These are phyloP conservation scores for Erodium chrysanthum DNA, from an alignment of 441 rosid genomes.

Conservation along the genomic window DNA sequence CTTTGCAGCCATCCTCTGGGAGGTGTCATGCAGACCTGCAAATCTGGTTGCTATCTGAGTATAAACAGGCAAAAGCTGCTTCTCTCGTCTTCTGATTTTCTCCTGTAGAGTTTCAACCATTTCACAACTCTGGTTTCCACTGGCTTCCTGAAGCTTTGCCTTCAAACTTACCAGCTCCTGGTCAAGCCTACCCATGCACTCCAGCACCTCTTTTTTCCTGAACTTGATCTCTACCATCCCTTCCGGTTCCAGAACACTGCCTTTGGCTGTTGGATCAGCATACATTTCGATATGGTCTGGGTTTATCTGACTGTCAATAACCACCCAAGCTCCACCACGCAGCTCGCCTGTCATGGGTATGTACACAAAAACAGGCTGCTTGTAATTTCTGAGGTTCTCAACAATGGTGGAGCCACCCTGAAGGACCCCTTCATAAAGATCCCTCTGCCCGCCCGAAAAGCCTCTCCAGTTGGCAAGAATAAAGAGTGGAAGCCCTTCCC, in stretches of 20 bases:
- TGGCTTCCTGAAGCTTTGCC: constrained; percentile 62
- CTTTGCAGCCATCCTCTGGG: constrained; percentile 91
- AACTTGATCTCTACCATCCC: constrained; percentile 96
- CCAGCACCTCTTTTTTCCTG: constrained; percentile 78
- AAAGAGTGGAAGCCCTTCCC: constrained; percentile 92
- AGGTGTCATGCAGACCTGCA: constrained; percentile 90
- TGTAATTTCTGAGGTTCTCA: constrained; percentile 92
- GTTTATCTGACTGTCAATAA: constrained; percentile 89
- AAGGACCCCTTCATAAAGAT: constrained; percentile 97
- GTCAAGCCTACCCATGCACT: constrained; percentile 98
- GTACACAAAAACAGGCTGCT: constrained; percentile 93
- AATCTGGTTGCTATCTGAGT: constrained; percentile 90
- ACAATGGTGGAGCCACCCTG: constrained; percentile 99
- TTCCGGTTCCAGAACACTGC: constrained; percentile 98
- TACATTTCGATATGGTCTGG: constrained; percentile 96
- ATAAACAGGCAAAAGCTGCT: constrained; percentile 78
- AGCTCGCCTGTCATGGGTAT: constrained; percentile 99
- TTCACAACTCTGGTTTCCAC: constrained; percentile 32
- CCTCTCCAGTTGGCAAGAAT: constrained; percentile 99
- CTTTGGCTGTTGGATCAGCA: constrained; percentile 89
- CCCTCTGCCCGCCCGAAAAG: constrained; percentile 98
- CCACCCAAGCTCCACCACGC: constrained; percentile 99
- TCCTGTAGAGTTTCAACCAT: constrained; percentile 48
- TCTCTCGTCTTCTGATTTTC: constrained; percentile 71
- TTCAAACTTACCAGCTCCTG: constrained; percentile 54